phyloP scores from a whole-genome alignment of 768 basidiomycete genomes.

The Porpolomopsis calyptriformis region DNA sequence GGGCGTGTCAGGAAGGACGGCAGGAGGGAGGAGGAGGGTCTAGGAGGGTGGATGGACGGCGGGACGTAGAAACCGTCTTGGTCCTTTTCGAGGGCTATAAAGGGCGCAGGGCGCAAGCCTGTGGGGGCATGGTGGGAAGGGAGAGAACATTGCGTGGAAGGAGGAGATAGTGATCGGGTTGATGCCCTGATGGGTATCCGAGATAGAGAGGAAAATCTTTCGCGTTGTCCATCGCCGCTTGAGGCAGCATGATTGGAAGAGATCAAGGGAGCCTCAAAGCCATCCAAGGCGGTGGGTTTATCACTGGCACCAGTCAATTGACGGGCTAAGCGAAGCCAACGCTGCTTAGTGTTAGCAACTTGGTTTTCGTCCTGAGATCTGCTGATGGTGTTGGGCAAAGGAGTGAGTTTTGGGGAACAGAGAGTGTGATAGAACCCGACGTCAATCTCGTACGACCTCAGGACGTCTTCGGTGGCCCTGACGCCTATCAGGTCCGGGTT shows the following conservation, averaged over 20 bases:
- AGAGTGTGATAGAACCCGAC: conserved; percentile 28
- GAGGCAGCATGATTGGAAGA: too few species aligned
- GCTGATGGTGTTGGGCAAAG: too few species aligned
- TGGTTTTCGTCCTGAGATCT: not conserved
- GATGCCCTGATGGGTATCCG: not conserved
- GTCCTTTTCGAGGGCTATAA: conserved; percentile 15
- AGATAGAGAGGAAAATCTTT: too few species aligned
- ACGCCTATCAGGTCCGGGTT: conserved; percentile 33
- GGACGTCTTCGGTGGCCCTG: conserved; percentile 24
- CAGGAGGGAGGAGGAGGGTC: conserved; percentile 5
- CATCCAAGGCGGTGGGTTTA: too few species aligned
- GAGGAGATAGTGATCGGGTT: not conserved
- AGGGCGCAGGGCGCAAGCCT: not conserved
- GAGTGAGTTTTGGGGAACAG: not conserved
- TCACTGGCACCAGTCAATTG: too few species aligned
- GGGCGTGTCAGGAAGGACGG: not conserved
- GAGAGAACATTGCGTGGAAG: not conserved
- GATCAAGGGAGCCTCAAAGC: too few species aligned
- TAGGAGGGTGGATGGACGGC: conserved; percentile 9
- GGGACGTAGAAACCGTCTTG: conserved; percentile 15
- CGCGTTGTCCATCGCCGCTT: too few species aligned
- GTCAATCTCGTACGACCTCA: conserved; percentile 30
- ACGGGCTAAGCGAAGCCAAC: too few species aligned
- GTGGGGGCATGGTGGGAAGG: too few species aligned
- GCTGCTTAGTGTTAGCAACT: too few species aligned